Conservation (phyloP, 1,139 yeast species). For the Blastobotrys buckinghamii region DNA sequence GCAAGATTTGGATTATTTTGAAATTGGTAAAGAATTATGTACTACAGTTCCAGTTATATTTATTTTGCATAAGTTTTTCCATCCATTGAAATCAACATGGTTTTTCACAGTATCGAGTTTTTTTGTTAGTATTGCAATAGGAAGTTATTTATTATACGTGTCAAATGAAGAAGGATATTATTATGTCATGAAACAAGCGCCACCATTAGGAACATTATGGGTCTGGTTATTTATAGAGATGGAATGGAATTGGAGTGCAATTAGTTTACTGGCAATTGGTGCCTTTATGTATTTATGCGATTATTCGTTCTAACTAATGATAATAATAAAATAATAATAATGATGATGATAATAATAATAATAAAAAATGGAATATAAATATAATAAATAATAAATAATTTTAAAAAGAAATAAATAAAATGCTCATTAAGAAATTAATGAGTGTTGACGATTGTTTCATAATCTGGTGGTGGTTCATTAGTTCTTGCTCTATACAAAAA, state of each 20-base stretch:
- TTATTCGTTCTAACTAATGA: constrained; percentile 22
- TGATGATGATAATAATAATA: constrained; percentile 6
- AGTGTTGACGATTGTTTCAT: constrained; percentile 10
- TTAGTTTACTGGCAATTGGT: constrained; percentile 28
- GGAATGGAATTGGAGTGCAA: constrained; percentile 35
- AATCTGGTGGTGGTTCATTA: constrained; percentile 21
- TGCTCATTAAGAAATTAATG: too few species aligned
- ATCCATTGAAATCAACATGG: constrained; percentile 21
- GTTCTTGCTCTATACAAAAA: neutral
- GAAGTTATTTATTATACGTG: constrained; percentile 32
- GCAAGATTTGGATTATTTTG: constrained; percentile 22
- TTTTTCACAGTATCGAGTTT: constrained; percentile 23
- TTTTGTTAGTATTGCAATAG: constrained; percentile 27
- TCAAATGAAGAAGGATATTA: constrained; percentile 36
- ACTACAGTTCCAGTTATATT: constrained; percentile 28
- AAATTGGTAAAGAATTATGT: constrained; percentile 22
- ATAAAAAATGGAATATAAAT: neutral
- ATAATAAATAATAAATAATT: neutral
- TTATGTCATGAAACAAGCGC: constrained; percentile 37
- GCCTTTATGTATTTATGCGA: constrained; percentile 29
- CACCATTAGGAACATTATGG: constrained; percentile 39
- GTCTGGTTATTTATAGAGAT: constrained; percentile 38
- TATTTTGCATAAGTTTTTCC: constrained; percentile 27
- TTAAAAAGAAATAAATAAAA: neutral
- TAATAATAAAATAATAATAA: too few species aligned